These are phyloP conservation scores for Hyaloscypha hepaticicola DNA, from an alignment of 495 filamentous ascomycete genomes.

Conservation along the genomic window DNA sequence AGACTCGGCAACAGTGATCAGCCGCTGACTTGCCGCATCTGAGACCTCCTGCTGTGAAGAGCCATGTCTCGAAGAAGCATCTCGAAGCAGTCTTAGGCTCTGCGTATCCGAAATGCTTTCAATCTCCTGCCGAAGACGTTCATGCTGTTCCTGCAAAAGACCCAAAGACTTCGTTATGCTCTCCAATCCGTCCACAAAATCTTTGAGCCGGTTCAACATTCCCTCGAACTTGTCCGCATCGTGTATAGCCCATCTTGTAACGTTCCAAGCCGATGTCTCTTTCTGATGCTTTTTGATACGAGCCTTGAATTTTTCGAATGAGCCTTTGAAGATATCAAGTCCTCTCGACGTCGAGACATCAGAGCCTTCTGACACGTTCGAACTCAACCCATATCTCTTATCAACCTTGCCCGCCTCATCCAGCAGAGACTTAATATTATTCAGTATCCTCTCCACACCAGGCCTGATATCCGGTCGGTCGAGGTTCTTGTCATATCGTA, in stretches of 20 bases:
- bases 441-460: slow-evolving; percentile 2
- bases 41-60: slow-evolving; percentile 5
- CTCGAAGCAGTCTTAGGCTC: slow-evolving; percentile 4
- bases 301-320: slow-evolving; percentile 16
- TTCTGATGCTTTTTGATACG: slow-evolving; percentile 23
- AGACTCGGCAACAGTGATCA: background rate
- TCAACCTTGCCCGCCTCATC: slow-evolving; percentile 11
- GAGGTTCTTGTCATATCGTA: slow-evolving; percentile 14
- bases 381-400: slow-evolving; percentile 11
- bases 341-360: background rate
- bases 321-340: slow-evolving; percentile 13
- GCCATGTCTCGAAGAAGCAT: slow-evolving; percentile 6
- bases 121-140: slow-evolving; percentile 13
- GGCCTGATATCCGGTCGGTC: slow-evolving; percentile 19
- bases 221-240: slow-evolving; percentile 27
- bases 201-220: slow-evolving; percentile 25
- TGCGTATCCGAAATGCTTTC: slow-evolving; percentile 24
- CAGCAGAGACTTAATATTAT: slow-evolving; percentile 14
- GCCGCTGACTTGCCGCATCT: slow-evolving; percentile 2
- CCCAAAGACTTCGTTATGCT: slow-evolving; percentile 25
- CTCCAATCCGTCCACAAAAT: slow-evolving; percentile 31
- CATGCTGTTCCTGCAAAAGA: slow-evolving; percentile 21
- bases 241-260: slow-evolving; percentile 31
- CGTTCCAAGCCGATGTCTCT: slow-evolving; percentile 18
- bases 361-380: background rate